Base-by-base conservation (phyloP, 352 stramenopile species). In the Lagenidium sp. region DNA sequence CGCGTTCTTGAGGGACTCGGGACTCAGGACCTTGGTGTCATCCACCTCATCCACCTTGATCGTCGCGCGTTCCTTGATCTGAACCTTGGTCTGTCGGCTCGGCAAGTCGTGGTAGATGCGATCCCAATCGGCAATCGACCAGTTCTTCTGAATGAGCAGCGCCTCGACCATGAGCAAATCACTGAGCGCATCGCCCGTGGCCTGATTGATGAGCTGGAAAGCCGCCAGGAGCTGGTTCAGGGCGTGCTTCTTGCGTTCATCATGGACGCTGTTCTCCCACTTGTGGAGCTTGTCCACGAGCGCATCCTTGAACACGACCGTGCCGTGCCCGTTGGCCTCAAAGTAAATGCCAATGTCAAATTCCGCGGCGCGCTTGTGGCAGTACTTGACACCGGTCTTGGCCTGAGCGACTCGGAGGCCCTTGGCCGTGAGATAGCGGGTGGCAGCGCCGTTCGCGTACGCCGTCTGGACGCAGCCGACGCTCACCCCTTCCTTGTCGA, bases 331-430 rank as follows among this genome's bases (percentile, higher is more conserved):
- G 70, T 99, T 99, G 24, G 97, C 86, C 68, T 99, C 97, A 67
- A 99, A 99, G 79, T 99, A 99, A 31, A 99, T 84, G 25, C 96
- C 96, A 47, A 99, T 83, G 67, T 99, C 97, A 60, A 96, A 99
- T 45, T 97, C 62, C 30, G 82, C 65, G 16, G 95, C 90, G 50
- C 95, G 94, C 41, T 96, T 79, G 66, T 99, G 95, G 39, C 98
- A 93, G 60, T 97, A 91, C 72, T 99, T 99, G 39, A 99, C 96
- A 36, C 96, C 96, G 5, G 96, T 99, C 74, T 98, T 98, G 43
- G 95, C 89, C 58, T 96, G 76, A 11, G 68, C 60, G 13, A 98
- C 82, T 26, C 57, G 63, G 39, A 95, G 78, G 37, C 59, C 65
- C 24, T 66, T 62, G 22, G 66, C 66, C 53, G 95, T 48, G 38